These are phyloP conservation scores for Calocybe indica DNA, from an alignment of 768 basidiomycete genomes.

Conservation along the genomic window DNA sequence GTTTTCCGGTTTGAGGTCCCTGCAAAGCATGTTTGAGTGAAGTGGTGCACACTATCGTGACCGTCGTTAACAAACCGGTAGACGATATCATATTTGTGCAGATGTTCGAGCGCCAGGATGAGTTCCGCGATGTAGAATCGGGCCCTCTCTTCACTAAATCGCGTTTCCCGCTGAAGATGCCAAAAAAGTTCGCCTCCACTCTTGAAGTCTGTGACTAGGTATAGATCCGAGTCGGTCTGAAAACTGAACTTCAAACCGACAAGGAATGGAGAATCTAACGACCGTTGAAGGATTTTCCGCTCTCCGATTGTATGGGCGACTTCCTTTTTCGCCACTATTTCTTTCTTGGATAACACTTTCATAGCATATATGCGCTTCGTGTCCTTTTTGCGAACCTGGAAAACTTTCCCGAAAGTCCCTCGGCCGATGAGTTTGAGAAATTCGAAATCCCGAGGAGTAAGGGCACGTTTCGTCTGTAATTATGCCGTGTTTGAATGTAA, in stretches of 20 bases:
- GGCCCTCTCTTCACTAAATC: slow-evolving; percentile 90
- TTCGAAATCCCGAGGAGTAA: slow-evolving; percentile 95
- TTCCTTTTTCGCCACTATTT: slow-evolving; percentile 98
- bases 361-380: slow-evolving; percentile 99
- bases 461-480: slow-evolving; percentile 68
- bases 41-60: slow-evolving; percentile 4
- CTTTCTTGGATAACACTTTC: slow-evolving; percentile 98
- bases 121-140: slow-evolving; percentile 97
- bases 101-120: slow-evolving; percentile 89
- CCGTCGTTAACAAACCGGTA: slow-evolving; percentile 57
- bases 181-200: slow-evolving; percentile 97
- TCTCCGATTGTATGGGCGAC: slow-evolving; percentile 99
- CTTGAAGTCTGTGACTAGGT: slow-evolving; percentile 98
- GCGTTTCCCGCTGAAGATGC: slow-evolving; percentile 94
- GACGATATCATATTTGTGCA: slow-evolving; percentile 97
- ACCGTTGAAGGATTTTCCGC: slow-evolving; percentile 95
- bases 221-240: slow-evolving; percentile 93
- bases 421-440: slow-evolving; percentile 98
- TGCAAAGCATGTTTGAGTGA: slow-evolving; percentile 19
- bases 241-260: slow-evolving; percentile 98
- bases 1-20: slow-evolving; percentile 97
- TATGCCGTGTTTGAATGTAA: slow-evolving; percentile 10
- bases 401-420: slow-evolving; percentile 97
- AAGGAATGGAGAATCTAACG: slow-evolving; percentile 91
- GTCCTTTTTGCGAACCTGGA: slow-evolving; percentile 97